Evolutionary conservation across 176 grass and related monocot genomes (phyloP).

Genomic region (Raddia guianensis): DNA sequence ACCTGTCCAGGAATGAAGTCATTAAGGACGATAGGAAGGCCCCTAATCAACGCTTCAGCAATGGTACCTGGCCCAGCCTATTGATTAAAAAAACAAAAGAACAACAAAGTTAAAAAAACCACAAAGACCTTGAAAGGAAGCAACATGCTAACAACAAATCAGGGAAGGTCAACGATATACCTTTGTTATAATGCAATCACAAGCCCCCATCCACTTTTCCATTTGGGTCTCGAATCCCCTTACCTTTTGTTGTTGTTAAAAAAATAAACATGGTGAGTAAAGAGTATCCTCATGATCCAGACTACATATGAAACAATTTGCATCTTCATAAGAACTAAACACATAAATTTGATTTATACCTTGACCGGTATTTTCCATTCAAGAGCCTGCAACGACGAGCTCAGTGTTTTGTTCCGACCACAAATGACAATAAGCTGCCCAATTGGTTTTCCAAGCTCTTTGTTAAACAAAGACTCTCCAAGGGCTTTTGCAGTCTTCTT

Average conservation of each 20-base stretch:
- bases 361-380: slow-evolving; percentile 94
- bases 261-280: neutral
- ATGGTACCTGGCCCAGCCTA: slow-evolving; percentile 98
- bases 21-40: slow-evolving; percentile 96
- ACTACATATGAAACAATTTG: neutral
- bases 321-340: neutral
- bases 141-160: slow-evolving; percentile 15
- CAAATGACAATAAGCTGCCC: slow-evolving; percentile 96
- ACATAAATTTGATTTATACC: slow-evolving; percentile 43
- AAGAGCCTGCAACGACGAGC: slow-evolving; percentile 62
- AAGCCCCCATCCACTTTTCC: slow-evolving; percentile 99
- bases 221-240: slow-evolving; percentile 98
- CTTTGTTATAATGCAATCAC: slow-evolving; percentile 99
- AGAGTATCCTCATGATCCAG: neutral
- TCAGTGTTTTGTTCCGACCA: slow-evolving; percentile 90
- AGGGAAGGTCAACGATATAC: slow-evolving; percentile 39
- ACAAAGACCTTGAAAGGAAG: neutral
- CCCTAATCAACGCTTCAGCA: slow-evolving; percentile 98
- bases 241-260: slow-evolving; percentile 66
- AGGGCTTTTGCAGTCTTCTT: slow-evolving; percentile 94
- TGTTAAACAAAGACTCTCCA: slow-evolving; percentile 79
- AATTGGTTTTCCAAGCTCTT: slow-evolving; percentile 74
- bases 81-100: slow-evolving; percentile 31
- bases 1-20: slow-evolving; percentile 99
- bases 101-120: slow-evolving; percentile 4